phyloP scores from a whole-genome alignment of 2,329 filamentous ascomycete species.

The Magnaporthales sp. region DNA sequence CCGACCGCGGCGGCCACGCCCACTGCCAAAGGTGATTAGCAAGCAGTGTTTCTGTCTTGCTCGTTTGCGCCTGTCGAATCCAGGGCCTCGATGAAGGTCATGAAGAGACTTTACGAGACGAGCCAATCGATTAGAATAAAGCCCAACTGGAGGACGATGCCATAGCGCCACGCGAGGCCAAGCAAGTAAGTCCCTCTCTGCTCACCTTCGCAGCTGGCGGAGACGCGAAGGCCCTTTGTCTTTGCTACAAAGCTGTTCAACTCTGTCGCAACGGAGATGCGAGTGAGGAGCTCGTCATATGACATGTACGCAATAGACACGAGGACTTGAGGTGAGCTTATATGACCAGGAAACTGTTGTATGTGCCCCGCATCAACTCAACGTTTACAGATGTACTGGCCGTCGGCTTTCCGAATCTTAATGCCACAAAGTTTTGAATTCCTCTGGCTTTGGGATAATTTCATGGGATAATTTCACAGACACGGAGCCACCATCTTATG shows the following conservation, averaged over 20 bases:
- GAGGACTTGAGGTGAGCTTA: constrained; percentile 37
- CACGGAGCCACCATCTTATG: too few species aligned
- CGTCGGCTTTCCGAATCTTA: background rate
- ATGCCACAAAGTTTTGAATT: too few species aligned
- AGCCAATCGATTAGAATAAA: background rate
- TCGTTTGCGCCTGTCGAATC: background rate
- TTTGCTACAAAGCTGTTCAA: background rate
- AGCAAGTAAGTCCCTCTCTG: constrained; percentile 29
- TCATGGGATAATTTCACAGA: too few species aligned
- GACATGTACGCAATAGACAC: constrained; percentile 35
- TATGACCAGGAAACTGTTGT: constrained; percentile 25
- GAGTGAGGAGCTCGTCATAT: constrained; percentile 29
- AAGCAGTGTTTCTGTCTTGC: background rate
- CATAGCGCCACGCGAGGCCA: constrained; percentile 33
- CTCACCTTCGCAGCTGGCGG: background rate
- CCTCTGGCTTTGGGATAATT: too few species aligned
- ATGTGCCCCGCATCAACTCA: background rate
- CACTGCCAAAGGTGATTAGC: background rate
- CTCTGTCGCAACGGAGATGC: background rate
- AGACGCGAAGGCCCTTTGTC: background rate
- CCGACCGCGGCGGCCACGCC: background rate
- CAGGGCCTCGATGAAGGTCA: background rate
- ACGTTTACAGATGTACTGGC: background rate
- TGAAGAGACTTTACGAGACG: background rate
- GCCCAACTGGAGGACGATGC: background rate